phyloP scores from a whole-genome alignment of 2,329 filamentous ascomycete species.

The Fusarium temperatum region DNA sequence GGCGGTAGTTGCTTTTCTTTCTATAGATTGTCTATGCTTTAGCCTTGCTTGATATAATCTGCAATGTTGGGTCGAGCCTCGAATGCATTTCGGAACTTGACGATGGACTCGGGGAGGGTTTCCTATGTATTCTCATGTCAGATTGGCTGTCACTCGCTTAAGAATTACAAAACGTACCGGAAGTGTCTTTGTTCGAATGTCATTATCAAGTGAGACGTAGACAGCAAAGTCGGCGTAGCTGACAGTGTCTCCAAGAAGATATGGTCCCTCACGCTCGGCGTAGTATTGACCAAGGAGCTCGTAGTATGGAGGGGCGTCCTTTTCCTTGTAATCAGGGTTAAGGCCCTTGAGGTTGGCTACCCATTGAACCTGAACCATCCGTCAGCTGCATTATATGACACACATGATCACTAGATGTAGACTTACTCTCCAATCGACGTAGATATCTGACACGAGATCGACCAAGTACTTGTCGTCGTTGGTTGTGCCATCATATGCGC shows the following conservation, averaged over 20 bases:
- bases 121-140: neutral
- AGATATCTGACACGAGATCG: constrained; percentile 50
- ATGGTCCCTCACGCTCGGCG: constrained; percentile 44
- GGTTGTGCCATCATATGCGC: constrained; percentile 49
- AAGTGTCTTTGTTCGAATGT: constrained; percentile 45
- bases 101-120: neutral
- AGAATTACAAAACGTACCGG: constrained; percentile 43
- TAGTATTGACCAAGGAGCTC: constrained; percentile 45
- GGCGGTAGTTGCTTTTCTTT: accelerated
- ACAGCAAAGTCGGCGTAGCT: constrained; percentile 52
- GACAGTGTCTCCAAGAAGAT: constrained; percentile 48
- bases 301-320: constrained; percentile 43
- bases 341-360: constrained; percentile 39
- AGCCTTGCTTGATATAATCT: neutral
- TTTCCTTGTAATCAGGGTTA: constrained; percentile 46
- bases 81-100: neutral
- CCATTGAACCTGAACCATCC: constrained; percentile 27
- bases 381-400: too few relatives aligned
- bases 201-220: constrained; percentile 52
- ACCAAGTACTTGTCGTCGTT: constrained; percentile 49
- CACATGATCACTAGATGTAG: accelerated
- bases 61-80: constrained; percentile 1
- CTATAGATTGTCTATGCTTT: accelerated
- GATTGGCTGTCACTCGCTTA: accelerated
- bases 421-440: constrained; percentile 52